phyloP scores from a whole-genome alignment of 2,329 filamentous ascomycete genomes.

The Epichloe glyceriae region DNA sequence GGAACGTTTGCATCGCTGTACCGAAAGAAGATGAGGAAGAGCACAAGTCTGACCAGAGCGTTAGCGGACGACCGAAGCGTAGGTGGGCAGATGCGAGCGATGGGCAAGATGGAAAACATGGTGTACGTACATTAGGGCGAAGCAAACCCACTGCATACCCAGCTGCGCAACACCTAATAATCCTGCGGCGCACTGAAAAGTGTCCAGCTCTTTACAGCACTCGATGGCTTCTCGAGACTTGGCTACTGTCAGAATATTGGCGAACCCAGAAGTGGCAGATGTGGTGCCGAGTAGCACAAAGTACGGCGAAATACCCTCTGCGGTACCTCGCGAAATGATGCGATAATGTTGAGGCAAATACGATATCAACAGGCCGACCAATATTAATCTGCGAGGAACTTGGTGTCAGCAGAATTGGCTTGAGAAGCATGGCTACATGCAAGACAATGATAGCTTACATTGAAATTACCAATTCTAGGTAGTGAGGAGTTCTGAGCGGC shows the following conservation, averaged over 20 bases:
- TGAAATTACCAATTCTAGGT: constrained; percentile 42
- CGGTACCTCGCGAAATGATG: constrained; percentile 73
- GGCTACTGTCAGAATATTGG: constrained; percentile 84
- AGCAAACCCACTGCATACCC: constrained; percentile 83
- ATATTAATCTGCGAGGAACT: constrained; percentile 44
- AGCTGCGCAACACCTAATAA: constrained; percentile 84
- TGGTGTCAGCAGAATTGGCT: neutral
- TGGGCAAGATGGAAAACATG: neutral
- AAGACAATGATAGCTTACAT: constrained; percentile 27
- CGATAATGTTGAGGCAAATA: constrained; percentile 92
- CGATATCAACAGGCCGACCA: constrained; percentile 79
- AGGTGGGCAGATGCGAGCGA: neutral
- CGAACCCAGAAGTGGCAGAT: constrained; percentile 76
- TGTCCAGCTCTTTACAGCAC: constrained; percentile 73
- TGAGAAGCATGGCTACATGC: neutral
- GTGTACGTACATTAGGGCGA: constrained; percentile 70
- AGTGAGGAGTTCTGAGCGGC: constrained; percentile 37
- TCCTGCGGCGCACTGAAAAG: constrained; percentile 73
- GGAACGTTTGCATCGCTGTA: constrained; percentile 40
- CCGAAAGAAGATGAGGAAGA: constrained; percentile 93
- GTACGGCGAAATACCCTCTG: constrained; percentile 89
- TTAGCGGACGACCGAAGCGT: constrained; percentile 10
- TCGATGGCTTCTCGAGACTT: constrained; percentile 68
- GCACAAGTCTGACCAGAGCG: constrained; percentile 51
- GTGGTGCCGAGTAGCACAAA: constrained; percentile 91